Base-by-base conservation (phyloP, 2,329 filamentous ascomycete genomes). In the Thielaviopsis populi region DNA sequence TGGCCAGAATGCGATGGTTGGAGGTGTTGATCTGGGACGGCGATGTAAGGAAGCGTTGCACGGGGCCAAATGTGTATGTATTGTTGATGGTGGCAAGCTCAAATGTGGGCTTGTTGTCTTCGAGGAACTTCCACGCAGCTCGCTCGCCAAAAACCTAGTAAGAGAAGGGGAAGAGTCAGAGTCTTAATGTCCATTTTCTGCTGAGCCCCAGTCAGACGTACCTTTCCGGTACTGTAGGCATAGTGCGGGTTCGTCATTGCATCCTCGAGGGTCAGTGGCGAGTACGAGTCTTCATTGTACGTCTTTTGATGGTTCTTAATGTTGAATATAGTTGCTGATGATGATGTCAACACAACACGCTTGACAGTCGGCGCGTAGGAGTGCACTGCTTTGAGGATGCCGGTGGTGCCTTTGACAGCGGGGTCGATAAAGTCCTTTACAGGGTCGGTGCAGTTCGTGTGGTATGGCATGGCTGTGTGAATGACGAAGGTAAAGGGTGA, bases 381-480 rank as follows among this genome's bases (percentile, higher is more conserved):
- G 62, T 78, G 74, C 53, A 80, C 72, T 0, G 80, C 79, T 50
- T 74, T 71, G 3, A 84, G 73, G 4, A 84, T 71, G 3, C 76
- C 76, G 0, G 72, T 73, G 0, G 79, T 82, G 10, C 80, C 80
- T 17, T 77, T 76, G 56, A 84, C 76, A 6, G 81, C 81, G 0
- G 81, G 82, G 58, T 82, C 76, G 10, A 84, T 74, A 27, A 84
- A 74, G 53, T 80, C 78, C 19, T 70, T 72, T 10, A 73, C 70
- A 4, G 74, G 73, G 64, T 78, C 76, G 2, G 81, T 79, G 58
- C 85, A 79, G 59, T 84, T 83, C 71, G 84, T 81, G 69, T 88
- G 85, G 75, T 88, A 91, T 0, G 89, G 88, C 0, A 82, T 85
- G 1, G 87, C 86, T 5, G 86, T 89, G 72, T 90, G 86, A 61